Evolutionary conservation across 257 asterid genomes (phyloP).

Genomic region (Cynanchum wilfordii): DNA sequence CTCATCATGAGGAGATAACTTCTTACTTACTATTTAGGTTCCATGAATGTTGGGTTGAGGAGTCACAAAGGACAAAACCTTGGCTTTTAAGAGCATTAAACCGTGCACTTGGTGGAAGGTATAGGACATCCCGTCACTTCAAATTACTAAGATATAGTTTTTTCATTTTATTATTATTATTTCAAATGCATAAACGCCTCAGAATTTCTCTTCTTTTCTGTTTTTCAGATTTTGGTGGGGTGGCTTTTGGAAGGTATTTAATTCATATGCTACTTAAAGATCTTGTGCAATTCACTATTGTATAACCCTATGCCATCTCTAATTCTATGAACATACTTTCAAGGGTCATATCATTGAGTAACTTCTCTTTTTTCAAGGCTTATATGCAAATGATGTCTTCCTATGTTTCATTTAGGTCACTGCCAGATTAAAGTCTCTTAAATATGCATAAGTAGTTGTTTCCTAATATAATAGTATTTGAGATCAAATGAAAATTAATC

Average conservation of each 20-base stretch:
- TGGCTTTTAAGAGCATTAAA: conserved; percentile 94
- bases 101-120: conserved; percentile 95
- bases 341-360: not conserved
- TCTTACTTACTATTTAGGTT: conserved; percentile 41
- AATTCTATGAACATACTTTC: not conserved
- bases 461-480: too few species aligned
- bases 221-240: conserved; percentile 95
- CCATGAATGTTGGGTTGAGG: conserved; percentile 81
- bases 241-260: conserved; percentile 93
- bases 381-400: not conserved
- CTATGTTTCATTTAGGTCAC: not conserved
- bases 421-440: not conserved
- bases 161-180: too few species aligned
- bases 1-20: not conserved
- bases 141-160: not conserved
- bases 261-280: conserved; percentile 14
- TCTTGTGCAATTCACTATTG: not conserved
- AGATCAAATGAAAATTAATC: too few species aligned
- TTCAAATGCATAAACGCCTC: conserved; percentile 11
- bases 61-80: conserved; percentile 69
- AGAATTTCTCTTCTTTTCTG: conserved; percentile 16
- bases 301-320: not conserved
- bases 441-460: too few species aligned
- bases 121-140: conserved; percentile 9
- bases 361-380: not conserved